Conservation (phyloP, 2,329 filamentous ascomycete genomes). For the Colletotrichum karsti region DNA sequence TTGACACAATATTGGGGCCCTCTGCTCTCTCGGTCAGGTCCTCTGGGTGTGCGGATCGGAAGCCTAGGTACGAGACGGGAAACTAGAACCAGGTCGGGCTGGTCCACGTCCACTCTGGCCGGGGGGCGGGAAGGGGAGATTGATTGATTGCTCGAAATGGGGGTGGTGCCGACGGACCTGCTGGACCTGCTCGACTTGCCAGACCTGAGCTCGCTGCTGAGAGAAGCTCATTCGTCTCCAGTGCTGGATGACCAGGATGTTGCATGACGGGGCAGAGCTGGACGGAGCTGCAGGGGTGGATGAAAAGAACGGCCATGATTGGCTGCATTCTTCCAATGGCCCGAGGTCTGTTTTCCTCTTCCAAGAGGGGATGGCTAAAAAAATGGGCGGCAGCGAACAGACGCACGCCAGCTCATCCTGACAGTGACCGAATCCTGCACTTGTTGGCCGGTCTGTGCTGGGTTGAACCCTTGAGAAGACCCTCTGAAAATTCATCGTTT, state of each 20-base stretch:
- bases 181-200: constrained; percentile 7
- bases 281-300: constrained; percentile 25
- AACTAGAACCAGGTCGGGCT: constrained; percentile 18
- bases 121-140: constrained; percentile 6
- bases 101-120: constrained; percentile 3
- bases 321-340: neutral
- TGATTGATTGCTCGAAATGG: constrained; percentile 23
- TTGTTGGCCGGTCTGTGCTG: neutral
- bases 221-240: constrained; percentile 23
- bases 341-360: constrained; percentile 15
- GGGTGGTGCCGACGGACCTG: constrained; percentile 17
- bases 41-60: constrained; percentile 6
- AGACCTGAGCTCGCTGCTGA: constrained; percentile 21
- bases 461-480: neutral
- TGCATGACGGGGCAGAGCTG: constrained; percentile 20
- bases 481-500: neutral
- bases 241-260: constrained; percentile 12
- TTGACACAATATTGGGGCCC: constrained; percentile 24
- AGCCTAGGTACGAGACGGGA: constrained; percentile 14
- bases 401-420: constrained; percentile 20
- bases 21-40: neutral
- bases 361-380: neutral
- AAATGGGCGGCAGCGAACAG: constrained; percentile 12
- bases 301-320: neutral
- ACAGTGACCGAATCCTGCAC: neutral